Evolutionary conservation across 2,329 filamentous ascomycete species (phyloP).

Genomic region (Phaeoacremonium minimum): DNA sequence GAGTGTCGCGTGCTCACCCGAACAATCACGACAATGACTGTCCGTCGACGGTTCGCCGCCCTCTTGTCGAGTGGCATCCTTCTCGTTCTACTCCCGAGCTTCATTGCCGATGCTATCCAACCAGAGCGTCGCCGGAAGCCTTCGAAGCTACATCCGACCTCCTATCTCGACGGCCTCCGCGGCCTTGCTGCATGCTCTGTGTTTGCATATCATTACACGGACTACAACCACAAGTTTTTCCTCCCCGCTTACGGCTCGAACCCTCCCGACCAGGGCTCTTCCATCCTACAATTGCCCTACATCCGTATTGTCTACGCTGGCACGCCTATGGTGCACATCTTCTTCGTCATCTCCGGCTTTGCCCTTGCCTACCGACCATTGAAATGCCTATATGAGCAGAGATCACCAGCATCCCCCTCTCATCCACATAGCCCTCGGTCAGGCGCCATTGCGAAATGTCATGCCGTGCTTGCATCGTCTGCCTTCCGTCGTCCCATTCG

Average conservation of each 20-base stretch:
- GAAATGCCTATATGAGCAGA: too few relatives aligned
- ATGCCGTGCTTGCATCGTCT: constrained; percentile 36
- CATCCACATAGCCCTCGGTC: too few relatives aligned
- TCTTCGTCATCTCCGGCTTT: constrained; percentile 48
- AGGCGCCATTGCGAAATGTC: constrained; percentile 30
- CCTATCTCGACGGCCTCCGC: constrained; percentile 44
- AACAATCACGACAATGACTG: too few relatives aligned
- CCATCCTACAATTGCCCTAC: constrained; percentile 37
- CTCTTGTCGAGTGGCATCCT: too few relatives aligned
- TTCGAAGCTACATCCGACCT: constrained; percentile 31
- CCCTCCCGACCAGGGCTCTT: constrained; percentile 20
- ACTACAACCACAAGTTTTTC: constrained; percentile 30
- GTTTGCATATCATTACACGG: constrained; percentile 41
- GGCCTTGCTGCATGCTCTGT: constrained; percentile 43
- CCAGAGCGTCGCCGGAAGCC: constrained; percentile 22
- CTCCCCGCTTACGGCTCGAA: constrained; percentile 30
- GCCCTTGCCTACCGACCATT: constrained; percentile 40
- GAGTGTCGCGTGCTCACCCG: too few relatives aligned
- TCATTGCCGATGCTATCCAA: constrained; percentile 23
- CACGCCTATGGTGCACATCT: constrained; percentile 44
- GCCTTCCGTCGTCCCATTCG: constrained; percentile 41
- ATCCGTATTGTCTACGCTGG: constrained; percentile 37
- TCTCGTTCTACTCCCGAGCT: constrained; percentile 28
- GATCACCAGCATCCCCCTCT: too few relatives aligned
- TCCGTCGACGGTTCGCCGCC: too few relatives aligned